Conservation (phyloP, 768 basidiomycete species). For the Xerocomus brunneocitrinus region DNA sequence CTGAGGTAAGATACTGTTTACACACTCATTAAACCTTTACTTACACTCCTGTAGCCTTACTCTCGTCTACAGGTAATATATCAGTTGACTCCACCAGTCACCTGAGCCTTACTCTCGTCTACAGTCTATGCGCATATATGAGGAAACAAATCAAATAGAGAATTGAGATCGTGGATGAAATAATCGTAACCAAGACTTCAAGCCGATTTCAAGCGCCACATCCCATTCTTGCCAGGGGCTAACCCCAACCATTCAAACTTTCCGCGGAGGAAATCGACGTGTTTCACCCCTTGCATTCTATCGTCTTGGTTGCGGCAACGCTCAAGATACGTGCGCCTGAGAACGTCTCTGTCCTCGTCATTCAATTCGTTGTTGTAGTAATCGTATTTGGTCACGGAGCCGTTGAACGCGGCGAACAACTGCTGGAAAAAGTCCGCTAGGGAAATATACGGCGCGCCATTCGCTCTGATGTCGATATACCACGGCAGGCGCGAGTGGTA, state of each 20-base stretch:
- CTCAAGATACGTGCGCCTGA: constrained; percentile 42
- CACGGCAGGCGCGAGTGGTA: constrained; percentile 58
- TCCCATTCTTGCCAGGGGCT: constrained; percentile 47
- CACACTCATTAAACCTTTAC: no score
- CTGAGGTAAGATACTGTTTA: no score
- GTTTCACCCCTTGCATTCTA: constrained; percentile 43
- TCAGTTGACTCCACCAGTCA: no score
- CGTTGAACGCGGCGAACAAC: constrained; percentile 40
- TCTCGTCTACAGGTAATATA: no score
- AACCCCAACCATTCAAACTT: constrained; percentile 52
- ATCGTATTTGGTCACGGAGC: constrained; percentile 46
- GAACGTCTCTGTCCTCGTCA: constrained; percentile 38
- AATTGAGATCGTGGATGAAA: background rate
- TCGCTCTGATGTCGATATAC: constrained; percentile 56
- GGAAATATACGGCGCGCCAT: constrained; percentile 49
- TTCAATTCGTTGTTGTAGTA: constrained; percentile 57
- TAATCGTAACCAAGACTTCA: background rate
- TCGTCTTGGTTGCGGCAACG: constrained; percentile 39
- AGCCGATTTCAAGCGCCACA: constrained; percentile 61
- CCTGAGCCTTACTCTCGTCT: no score
- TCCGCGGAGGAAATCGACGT: constrained; percentile 58
- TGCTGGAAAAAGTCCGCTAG: constrained; percentile 51
- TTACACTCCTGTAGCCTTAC: no score
- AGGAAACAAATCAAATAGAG: no score
- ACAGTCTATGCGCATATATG: no score